Conservation (phyloP, 1,139 yeast genomes). For the Blastobotrys aristatus region DNA sequence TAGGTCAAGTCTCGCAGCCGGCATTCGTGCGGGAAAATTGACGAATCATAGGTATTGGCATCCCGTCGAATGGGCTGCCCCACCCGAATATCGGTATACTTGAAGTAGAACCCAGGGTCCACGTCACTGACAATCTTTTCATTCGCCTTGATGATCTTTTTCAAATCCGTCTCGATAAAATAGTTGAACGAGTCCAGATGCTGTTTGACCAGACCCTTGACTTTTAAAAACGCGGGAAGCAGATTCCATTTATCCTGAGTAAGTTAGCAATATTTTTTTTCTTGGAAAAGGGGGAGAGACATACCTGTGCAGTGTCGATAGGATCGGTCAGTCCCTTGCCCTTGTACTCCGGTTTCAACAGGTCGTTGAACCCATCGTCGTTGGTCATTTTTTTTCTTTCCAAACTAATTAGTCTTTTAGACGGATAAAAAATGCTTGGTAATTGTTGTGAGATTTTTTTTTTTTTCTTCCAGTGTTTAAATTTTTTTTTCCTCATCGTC, state of each 20-base stretch:
- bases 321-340: slow-evolving; percentile 87
- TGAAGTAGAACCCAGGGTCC: slow-evolving; percentile 92
- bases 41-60: slow-evolving; percentile 40
- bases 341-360: slow-evolving; percentile 72
- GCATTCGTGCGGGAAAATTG: slow-evolving; percentile 91
- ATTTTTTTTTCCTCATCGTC: too few species aligned
- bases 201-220: slow-evolving; percentile 94
- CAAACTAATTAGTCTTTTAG: too few species aligned
- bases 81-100: slow-evolving; percentile 85
- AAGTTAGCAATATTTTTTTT: not conserved
- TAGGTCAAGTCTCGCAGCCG: slow-evolving; percentile 91
- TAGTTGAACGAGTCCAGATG: slow-evolving; percentile 95
- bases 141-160: slow-evolving; percentile 87
- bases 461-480: too few species aligned
- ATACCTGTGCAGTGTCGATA: slow-evolving; percentile 60
- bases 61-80: slow-evolving; percentile 55
- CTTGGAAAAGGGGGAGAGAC: slow-evolving; percentile 24
- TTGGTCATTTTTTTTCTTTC: too few species aligned
- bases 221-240: slow-evolving; percentile 90
- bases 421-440: too few species aligned
- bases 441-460: too few species aligned
- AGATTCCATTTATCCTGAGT: slow-evolving; percentile 86
- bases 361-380: slow-evolving; percentile 51
- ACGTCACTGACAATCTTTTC: slow-evolving; percentile 87
- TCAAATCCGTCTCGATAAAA: slow-evolving; percentile 88